Evolutionary conservation across 345 rosid genomes (phyloP).

Genomic region (Eucalyptus regnans): DNA sequence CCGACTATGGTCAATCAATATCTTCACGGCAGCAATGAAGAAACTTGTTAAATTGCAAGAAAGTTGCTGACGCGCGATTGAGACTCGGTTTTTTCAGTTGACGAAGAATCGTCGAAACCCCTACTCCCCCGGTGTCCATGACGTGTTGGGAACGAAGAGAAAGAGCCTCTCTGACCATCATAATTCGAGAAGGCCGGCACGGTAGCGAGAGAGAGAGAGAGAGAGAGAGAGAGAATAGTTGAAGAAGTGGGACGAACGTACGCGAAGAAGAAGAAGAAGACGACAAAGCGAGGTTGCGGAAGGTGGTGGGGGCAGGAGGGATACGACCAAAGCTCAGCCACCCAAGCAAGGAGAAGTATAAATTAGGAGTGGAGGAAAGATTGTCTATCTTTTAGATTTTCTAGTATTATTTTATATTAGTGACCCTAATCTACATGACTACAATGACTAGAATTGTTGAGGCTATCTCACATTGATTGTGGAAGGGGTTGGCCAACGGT

Average conservation of each 20-base stretch:
- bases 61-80: not conserved
- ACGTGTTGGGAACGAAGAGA: not conserved
- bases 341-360: not conserved
- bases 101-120: not conserved
- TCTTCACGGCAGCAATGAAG: not conserved
- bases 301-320: not conserved
- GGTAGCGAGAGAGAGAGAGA: not conserved
- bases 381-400: not conserved
- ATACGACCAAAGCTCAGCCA: not conserved
- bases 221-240: not conserved
- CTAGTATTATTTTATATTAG: not conserved
- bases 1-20: not conserved
- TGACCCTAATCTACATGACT: not conserved
- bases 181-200: not conserved
- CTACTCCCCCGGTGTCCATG: not conserved
- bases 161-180: not conserved
- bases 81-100: not conserved
- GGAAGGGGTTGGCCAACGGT: rapidly evolving
- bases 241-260: not conserved
- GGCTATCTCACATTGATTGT: rapidly evolving
- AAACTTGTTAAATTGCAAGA: not conserved
- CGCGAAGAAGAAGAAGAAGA: not conserved
- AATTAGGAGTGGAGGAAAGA: not conserved
- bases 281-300: not conserved
- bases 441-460: not conserved